A percentile compares a stretch with the other conserved stretches of the same genome.
phyloP scores from a whole-genome alignment of 1,284 basidiomycete species.

The Rhodotorula sp. region DNA sequence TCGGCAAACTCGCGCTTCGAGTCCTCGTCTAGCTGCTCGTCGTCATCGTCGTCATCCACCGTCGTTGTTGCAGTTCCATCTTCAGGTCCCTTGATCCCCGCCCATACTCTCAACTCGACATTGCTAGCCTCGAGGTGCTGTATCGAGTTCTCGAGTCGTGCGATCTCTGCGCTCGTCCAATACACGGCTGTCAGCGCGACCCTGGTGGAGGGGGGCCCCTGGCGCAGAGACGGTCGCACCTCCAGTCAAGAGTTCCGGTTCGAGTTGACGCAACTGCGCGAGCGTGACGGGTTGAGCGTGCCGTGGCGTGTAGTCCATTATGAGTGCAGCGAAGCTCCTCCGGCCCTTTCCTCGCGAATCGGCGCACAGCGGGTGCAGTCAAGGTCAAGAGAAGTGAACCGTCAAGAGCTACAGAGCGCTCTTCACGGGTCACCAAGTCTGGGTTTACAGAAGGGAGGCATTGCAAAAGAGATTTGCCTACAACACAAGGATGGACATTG shows the following conservation, averaged over 20 bases:
- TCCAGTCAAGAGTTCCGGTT: slow-evolving; percentile 25
- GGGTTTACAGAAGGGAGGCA: no score
- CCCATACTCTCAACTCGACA: slow-evolving; percentile 19
- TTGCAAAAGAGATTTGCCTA: no score
- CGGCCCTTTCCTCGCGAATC: background rate
- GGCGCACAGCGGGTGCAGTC: background rate
- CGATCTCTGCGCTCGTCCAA: slow-evolving; percentile 19
- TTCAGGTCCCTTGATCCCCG: background rate
- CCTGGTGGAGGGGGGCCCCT: background rate
- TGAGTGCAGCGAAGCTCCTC: background rate
- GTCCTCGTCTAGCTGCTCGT: slow-evolving; percentile 18
- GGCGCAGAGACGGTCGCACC: slow-evolving; percentile 8
- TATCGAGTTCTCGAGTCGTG: slow-evolving; percentile 30
- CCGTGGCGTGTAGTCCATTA: slow-evolving; percentile 12
- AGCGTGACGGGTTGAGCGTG: slow-evolving; percentile 37
- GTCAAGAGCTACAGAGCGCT: no score
- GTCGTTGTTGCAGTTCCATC: background rate
- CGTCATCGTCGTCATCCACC: slow-evolving; percentile 1
- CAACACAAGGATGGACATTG: background rate
- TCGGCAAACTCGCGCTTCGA: slow-evolving; percentile 18
- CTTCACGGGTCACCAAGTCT: no score
- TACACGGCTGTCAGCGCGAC: background rate
- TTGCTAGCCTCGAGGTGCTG: slow-evolving; percentile 35
- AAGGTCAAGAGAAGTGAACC: background rate
- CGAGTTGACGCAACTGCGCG: slow-evolving; percentile 20